A percentile compares a stretch with the other conserved stretches of the same genome.
Evolutionary conservation across 176 grass and related monocot species (phyloP).

Genomic region (Oryza officinalis): DNA sequence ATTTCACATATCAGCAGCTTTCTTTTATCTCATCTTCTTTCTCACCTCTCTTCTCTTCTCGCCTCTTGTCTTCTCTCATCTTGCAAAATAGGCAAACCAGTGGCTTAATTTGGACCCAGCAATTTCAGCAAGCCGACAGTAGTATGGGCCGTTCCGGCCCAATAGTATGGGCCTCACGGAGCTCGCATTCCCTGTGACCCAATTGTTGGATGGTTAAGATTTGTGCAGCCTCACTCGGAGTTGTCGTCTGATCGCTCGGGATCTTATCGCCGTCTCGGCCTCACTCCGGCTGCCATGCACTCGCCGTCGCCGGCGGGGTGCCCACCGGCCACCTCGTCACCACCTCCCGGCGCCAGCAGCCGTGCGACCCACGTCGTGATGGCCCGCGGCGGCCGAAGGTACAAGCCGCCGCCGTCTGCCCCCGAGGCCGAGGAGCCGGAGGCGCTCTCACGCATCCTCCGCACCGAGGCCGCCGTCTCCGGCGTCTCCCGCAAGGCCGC

Average conservation of each 20-base stretch:
- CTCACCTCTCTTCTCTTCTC: no score
- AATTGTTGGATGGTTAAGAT: not conserved
- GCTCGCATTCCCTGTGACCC: no score
- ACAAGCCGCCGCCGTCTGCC: not conserved
- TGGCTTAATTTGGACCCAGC: not conserved
- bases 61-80: no score
- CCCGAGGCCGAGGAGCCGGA: slow-evolving; percentile 30
- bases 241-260: no score
- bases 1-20: no score
- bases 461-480: slow-evolving; percentile 66
- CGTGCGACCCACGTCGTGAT: not conserved
- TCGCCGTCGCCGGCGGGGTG: not conserved
- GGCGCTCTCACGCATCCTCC: slow-evolving; percentile 65
- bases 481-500: slow-evolving; percentile 64
- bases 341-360: not conserved
- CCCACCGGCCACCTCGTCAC: slow-evolving; percentile 5
- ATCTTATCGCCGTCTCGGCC: slow-evolving; percentile 30
- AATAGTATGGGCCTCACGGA: no score
- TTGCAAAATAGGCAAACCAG: not conserved
- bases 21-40: no score
- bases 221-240: not conserved
- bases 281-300: slow-evolving; percentile 8
- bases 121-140: no score
- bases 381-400: slow-evolving; percentile 22
- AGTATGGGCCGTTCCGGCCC: no score